Percentiles rank a stretch among this genome's conserved stretches.
These are phyloP conservation scores for Sporobolomyces phaffii DNA, from an alignment of 768 basidiomycete genomes.

Conservation along the genomic window DNA sequence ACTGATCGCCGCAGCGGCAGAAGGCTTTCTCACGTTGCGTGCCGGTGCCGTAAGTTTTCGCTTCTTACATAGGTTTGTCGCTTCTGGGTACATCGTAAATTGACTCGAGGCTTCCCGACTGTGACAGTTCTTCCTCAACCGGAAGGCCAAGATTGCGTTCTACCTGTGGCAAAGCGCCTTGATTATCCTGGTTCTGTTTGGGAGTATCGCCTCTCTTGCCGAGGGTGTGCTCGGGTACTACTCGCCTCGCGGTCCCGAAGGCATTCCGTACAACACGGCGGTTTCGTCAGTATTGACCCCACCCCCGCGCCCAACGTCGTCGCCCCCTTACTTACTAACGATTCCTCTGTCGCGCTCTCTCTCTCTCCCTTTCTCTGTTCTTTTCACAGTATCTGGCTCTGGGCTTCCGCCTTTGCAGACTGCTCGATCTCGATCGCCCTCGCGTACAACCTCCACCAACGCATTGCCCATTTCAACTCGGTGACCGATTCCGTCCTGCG, in stretches of 20 bases:
- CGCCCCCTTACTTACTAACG: background rate
- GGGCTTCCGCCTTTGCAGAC: slow-evolving; percentile 9
- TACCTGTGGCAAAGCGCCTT: background rate
- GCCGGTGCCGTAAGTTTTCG: slow-evolving; percentile 9
- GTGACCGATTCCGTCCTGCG: slow-evolving; percentile 7
- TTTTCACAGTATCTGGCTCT: slow-evolving; percentile 10
- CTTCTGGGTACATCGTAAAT: too few relatives aligned
- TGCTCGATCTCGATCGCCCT: slow-evolving; percentile 13
- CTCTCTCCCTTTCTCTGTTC: too few relatives aligned
- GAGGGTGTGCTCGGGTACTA: background rate
- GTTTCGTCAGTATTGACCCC: background rate
- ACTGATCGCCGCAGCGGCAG: background rate
- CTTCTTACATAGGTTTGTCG: background rate
- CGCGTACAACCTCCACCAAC: slow-evolving; percentile 11
- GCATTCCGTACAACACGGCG: slow-evolving; percentile 2
- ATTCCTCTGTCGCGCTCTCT: background rate
- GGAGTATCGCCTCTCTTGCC: background rate
- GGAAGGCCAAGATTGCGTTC: background rate
- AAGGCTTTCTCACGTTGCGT: background rate
- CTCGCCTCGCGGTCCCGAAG: background rate
- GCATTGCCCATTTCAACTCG: slow-evolving; percentile 18
- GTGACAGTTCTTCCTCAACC: slow-evolving; percentile 6
- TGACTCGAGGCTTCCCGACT: background rate
- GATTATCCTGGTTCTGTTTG: background rate
- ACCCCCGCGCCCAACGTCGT: background rate